Evolutionary conservation across 2,329 filamentous ascomycete species (phyloP).

Genomic region (Sphaceloma murrayae): DNA sequence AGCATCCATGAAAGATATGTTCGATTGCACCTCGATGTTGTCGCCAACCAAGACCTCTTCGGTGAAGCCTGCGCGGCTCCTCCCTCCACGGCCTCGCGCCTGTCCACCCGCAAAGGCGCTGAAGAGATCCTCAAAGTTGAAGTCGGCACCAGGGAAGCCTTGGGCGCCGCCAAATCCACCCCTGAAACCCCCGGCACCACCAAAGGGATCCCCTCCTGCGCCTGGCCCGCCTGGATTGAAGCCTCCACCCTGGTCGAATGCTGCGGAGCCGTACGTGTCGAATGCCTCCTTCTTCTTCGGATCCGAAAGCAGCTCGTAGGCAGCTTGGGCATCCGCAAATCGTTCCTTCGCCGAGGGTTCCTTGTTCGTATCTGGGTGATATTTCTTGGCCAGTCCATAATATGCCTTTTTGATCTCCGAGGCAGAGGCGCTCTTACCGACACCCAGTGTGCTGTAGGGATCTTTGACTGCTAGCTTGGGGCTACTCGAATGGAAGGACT

Average conservation of each 20-base stretch:
- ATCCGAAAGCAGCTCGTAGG: slow-evolving; percentile 90
- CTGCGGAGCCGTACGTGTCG: slow-evolving; percentile 81
- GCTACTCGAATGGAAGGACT: slow-evolving; percentile 54
- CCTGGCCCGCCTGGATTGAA: slow-evolving; percentile 68
- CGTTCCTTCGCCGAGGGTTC: slow-evolving; percentile 87
- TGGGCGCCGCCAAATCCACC: slow-evolving; percentile 39
- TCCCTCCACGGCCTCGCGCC: slow-evolving; percentile 37
- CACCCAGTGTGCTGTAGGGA: slow-evolving; percentile 79
- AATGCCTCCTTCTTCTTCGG: slow-evolving; percentile 86
- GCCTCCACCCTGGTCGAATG: slow-evolving; percentile 50
- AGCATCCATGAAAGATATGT: slow-evolving; percentile 90
- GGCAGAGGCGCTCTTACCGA: slow-evolving; percentile 68
- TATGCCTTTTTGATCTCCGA: slow-evolving; percentile 97
- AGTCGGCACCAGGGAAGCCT: slow-evolving; percentile 57
- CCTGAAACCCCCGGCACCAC: slow-evolving; percentile 41
- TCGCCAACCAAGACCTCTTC: slow-evolving; percentile 82
- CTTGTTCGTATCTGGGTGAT: slow-evolving; percentile 96
- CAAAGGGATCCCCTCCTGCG: slow-evolving; percentile 55
- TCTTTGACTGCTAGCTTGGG: slow-evolving; percentile 51
- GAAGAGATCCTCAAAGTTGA: slow-evolving; percentile 96
- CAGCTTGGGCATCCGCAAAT: slow-evolving; percentile 83
- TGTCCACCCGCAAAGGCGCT: slow-evolving; percentile 69
- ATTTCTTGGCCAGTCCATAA: slow-evolving; percentile 95
- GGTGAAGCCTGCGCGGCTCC: slow-evolving; percentile 55
- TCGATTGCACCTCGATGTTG: slow-evolving; percentile 88